A percentile compares a stretch with the other conserved stretches of the same genome.
These are phyloP conservation scores for Malassezia yamatoensis DNA, from an alignment of 1,284 basidiomycete genomes.

Conservation along the genomic window DNA sequence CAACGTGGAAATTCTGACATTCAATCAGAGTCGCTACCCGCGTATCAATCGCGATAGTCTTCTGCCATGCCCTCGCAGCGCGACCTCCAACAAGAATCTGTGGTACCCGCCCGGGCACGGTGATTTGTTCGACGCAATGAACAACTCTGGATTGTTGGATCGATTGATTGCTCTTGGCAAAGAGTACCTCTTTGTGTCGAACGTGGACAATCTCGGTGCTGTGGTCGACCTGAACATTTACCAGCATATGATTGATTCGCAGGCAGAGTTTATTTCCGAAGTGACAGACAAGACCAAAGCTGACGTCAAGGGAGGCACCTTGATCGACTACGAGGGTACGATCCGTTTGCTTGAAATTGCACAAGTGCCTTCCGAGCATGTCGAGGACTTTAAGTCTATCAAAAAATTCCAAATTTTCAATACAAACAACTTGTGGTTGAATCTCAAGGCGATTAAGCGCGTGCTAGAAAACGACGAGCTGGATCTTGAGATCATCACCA, in stretches of 20 bases:
- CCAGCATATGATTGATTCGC: constrained; percentile 55
- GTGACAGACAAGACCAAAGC: constrained; percentile 99
- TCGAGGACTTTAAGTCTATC: constrained; percentile 94
- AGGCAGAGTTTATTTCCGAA: constrained; percentile 49
- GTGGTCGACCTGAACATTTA: constrained; percentile 61
- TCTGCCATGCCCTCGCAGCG: constrained; percentile 74
- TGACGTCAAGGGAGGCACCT: constrained; percentile 97
- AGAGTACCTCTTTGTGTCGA: constrained; percentile 96
- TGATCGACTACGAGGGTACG: constrained; percentile 85
- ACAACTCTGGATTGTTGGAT: constrained; percentile 91
- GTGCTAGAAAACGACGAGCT: constrained; percentile 78
- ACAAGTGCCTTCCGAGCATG: constrained; percentile 93
- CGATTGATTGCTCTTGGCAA: constrained; percentile 89
- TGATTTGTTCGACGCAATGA: constrained; percentile 83
- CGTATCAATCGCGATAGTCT: constrained; percentile 92
- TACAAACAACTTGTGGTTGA: constrained; percentile 93
- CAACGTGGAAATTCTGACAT: constrained; percentile 53
- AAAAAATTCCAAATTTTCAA: constrained; percentile 53
- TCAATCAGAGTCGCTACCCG: constrained; percentile 97
- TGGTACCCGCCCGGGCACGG: constrained; percentile 97
- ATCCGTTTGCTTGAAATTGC: constrained; percentile 94
- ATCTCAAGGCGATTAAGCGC: constrained; percentile 78
- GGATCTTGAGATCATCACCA: constrained; percentile 82
- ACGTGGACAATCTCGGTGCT: constrained; percentile 97
- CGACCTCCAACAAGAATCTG: constrained; percentile 81